Percentiles rank a stretch among this genome's conserved stretches.
phyloP scores from a whole-genome alignment of 371 early-diverging fungal species.

The Chytridium lagenaria region DNA sequence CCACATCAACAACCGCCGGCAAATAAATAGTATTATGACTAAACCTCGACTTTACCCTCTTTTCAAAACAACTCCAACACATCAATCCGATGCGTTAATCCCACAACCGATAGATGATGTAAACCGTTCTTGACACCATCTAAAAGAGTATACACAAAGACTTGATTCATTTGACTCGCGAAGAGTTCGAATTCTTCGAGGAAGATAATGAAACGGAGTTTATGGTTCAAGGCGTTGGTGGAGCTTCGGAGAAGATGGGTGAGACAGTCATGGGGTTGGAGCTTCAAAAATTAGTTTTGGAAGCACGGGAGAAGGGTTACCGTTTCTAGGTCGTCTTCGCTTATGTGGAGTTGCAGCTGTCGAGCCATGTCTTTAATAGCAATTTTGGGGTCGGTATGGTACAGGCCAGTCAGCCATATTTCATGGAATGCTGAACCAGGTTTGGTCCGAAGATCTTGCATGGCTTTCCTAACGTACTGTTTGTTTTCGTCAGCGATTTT shows the following conservation, averaged over 20 bases:
- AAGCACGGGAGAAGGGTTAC: too few relatives aligned
- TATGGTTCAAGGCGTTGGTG: background rate
- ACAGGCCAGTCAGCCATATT: background rate
- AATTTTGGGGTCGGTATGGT: background rate
- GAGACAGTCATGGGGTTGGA: background rate
- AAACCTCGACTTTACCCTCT: constrained; percentile 13
- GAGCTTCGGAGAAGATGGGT: background rate
- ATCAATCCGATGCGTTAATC: constrained; percentile 11
- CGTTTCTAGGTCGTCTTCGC: background rate
- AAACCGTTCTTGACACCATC: background rate
- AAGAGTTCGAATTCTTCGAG: constrained; percentile 15
- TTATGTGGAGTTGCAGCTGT: background rate
- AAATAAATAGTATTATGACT: constrained; percentile 13
- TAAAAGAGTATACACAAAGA: background rate
- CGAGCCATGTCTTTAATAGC: background rate
- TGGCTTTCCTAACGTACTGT: background rate
- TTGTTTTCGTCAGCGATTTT: background rate
- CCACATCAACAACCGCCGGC: background rate
- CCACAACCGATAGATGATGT: background rate
- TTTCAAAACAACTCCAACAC: constrained; percentile 12
- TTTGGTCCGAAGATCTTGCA: background rate
- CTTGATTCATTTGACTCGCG: background rate
- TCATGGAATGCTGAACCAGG: background rate
- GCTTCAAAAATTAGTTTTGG: background rate
- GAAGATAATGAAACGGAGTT: background rate